Evolutionary conservation across 768 basidiomycete genomes (phyloP).

Genomic region (Krasilnikovozyma curviuscula): DNA sequence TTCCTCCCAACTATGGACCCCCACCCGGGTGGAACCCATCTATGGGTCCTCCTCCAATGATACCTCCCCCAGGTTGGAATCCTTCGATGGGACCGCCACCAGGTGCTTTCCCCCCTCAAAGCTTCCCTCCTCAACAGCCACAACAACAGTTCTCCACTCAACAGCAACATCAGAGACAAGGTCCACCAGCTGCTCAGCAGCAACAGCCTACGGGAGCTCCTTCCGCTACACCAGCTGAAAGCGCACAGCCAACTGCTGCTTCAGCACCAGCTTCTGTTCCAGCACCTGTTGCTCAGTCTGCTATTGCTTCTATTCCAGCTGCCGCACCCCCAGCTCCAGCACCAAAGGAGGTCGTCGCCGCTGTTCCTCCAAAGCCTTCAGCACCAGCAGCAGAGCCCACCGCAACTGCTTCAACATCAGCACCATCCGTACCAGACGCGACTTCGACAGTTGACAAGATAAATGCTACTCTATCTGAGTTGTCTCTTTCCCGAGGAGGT

Average conservation of each 20-base stretch:
- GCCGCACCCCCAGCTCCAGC: conserved; percentile 5
- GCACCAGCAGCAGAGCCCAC: not conserved
- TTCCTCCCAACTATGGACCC: not conserved
- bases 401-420: not conserved
- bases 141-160: too few relatives aligned
- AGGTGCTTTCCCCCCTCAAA: too few relatives aligned
- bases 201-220: not conserved
- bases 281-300: not conserved
- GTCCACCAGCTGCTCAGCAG: not conserved
- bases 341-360: not conserved
- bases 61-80: too few relatives aligned
- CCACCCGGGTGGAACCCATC: too few relatives aligned
- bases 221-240: not conserved
- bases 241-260: not conserved
- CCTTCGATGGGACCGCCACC: too few relatives aligned
- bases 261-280: not conserved
- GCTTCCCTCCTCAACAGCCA: too few relatives aligned
- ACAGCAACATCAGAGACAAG: too few relatives aligned
- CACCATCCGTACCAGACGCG: conserved; percentile 2
- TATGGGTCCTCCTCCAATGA: too few relatives aligned
- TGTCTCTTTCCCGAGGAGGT: too few relatives aligned
- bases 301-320: not conserved
- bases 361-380: not conserved
- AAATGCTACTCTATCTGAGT: too few relatives aligned
- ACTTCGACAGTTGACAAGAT: too few relatives aligned